phyloP scores from a whole-genome alignment of 768 basidiomycete species.

The Boletus edulis region DNA sequence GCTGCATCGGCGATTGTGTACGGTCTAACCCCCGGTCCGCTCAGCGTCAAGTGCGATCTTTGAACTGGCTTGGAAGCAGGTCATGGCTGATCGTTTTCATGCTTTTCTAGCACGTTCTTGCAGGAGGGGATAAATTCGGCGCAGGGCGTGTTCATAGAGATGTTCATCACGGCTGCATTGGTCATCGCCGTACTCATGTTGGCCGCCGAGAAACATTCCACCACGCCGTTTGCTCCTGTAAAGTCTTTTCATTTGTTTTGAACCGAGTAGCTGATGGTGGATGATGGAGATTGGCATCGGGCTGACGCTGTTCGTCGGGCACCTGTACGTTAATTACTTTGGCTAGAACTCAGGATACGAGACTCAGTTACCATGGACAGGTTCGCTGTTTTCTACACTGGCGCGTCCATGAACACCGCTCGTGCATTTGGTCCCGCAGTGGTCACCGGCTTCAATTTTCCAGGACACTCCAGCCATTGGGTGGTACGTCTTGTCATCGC shows the following conservation, averaged over 20 bases:
- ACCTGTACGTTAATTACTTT: slow-evolving; percentile 42
- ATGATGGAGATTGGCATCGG: slow-evolving; percentile 55
- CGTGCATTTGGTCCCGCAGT: slow-evolving; percentile 70
- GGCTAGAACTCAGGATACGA: not conserved
- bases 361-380: slow-evolving; percentile 28
- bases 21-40: slow-evolving; percentile 51
- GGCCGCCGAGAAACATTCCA: slow-evolving; percentile 66
- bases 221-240: slow-evolving; percentile 69
- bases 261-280: not conserved
- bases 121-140: slow-evolving; percentile 45
- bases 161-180: slow-evolving; percentile 62
- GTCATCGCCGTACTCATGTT: slow-evolving; percentile 69
- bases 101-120: slow-evolving; percentile 44
- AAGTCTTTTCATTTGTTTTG: not conserved
- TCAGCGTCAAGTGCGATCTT: slow-evolving; percentile 48
- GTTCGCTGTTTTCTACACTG: slow-evolving; percentile 60
- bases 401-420: slow-evolving; percentile 67
- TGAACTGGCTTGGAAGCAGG: slow-evolving; percentile 9
- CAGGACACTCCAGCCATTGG: slow-evolving; percentile 50
- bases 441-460: slow-evolving; percentile 49
- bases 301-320: slow-evolving; percentile 60
- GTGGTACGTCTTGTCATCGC: slow-evolving; percentile 42
- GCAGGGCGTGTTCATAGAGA: slow-evolving; percentile 69
- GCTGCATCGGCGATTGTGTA: slow-evolving; percentile 54
- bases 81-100: not conserved